phyloP scores from a whole-genome alignment of 2,329 filamentous ascomycete species.

The Pyrenophora seminiperda region DNA sequence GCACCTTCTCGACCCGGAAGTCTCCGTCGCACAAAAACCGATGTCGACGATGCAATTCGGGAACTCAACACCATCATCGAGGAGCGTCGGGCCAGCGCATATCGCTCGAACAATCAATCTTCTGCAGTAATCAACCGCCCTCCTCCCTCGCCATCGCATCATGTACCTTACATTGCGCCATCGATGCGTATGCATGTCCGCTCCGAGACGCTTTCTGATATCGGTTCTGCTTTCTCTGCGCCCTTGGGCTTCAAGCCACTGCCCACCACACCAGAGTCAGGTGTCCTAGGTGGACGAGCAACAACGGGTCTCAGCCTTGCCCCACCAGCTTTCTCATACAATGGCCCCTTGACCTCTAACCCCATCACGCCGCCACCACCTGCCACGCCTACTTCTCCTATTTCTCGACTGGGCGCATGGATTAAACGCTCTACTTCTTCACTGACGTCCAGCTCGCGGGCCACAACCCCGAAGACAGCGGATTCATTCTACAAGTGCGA shows the following conservation, averaged over 20 bases:
- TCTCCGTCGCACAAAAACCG: constrained; percentile 44
- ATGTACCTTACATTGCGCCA: constrained; percentile 55
- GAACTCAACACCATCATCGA: constrained; percentile 58
- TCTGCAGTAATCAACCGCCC: constrained; percentile 35
- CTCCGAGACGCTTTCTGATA: constrained; percentile 55
- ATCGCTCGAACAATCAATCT: constrained; percentile 36
- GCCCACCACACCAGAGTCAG: constrained; percentile 24
- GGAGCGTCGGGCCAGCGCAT: constrained; percentile 50
- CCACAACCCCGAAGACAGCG: constrained; percentile 15
- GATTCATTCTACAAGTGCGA: constrained; percentile 42
- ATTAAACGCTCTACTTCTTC: constrained; percentile 41
- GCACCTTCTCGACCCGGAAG: constrained; percentile 44
- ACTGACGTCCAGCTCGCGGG: constrained; percentile 24
- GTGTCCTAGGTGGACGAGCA: constrained; percentile 12
- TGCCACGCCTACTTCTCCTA: constrained; percentile 41
- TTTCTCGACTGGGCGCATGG: constrained; percentile 43
- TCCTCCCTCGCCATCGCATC: constrained; percentile 45
- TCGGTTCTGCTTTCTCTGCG: constrained; percentile 54
- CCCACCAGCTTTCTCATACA: constrained; percentile 27
- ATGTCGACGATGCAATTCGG: constrained; percentile 53
- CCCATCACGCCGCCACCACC: constrained; percentile 44
- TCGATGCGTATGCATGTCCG: constrained; percentile 53
- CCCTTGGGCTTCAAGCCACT: constrained; percentile 42
- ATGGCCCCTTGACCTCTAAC: constrained; percentile 42
- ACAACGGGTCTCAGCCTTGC: constrained; percentile 35